Conservation (phyloP, 352 stramenopile genomes). For the Saprolegnia diclina region DNA sequence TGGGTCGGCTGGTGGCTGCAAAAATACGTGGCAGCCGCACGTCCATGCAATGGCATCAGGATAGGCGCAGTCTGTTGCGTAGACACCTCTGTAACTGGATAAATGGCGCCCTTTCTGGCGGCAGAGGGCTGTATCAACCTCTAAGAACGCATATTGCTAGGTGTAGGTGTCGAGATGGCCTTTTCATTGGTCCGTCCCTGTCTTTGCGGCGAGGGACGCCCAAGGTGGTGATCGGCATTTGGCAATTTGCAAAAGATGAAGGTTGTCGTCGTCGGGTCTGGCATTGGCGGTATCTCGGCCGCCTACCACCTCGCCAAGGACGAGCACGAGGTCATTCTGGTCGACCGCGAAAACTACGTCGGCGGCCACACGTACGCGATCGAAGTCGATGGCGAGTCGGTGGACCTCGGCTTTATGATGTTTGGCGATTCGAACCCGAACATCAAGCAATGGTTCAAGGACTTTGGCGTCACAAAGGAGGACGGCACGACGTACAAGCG, state of each 20-base stretch:
- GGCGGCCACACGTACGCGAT: slow-evolving; percentile 83
- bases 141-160: background rate
- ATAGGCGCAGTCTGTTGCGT: background rate
- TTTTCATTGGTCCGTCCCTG: background rate
- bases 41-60: no score
- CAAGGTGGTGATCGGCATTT: background rate
- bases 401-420: slow-evolving; percentile 88
- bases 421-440: slow-evolving; percentile 87
- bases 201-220: background rate
- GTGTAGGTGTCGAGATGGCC: background rate
- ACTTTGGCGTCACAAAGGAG: slow-evolving; percentile 75
- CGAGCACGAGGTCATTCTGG: slow-evolving; percentile 71
- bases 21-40: background rate
- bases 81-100: background rate
- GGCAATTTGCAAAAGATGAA: slow-evolving; percentile 44
- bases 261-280: slow-evolving; percentile 75
- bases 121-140: background rate
- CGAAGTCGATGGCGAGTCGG: slow-evolving; percentile 78
- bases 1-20: no score
- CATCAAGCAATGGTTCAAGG: slow-evolving; percentile 88
- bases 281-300: slow-evolving; percentile 75
- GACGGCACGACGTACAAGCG: slow-evolving; percentile 80
- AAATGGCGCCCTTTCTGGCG: background rate
- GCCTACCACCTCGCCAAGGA: slow-evolving; percentile 81
- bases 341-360: slow-evolving; percentile 76